phyloP scores from a whole-genome alignment of 805 yeast genomes.

The Yamadazyma akitaensis region DNA sequence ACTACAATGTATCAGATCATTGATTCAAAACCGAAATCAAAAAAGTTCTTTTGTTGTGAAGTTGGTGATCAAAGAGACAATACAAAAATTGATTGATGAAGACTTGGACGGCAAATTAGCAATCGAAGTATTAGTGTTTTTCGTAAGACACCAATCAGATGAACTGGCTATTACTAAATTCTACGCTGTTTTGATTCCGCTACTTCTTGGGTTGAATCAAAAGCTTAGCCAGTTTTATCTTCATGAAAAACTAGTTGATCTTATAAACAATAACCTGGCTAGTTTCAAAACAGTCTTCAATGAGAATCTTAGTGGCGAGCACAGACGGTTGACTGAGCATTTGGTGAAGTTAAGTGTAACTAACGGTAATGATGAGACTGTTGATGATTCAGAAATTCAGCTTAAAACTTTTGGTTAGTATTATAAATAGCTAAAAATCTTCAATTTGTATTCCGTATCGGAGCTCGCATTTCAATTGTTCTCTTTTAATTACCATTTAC shows the following conservation, averaged over 20 bases:
- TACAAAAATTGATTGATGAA: slow-evolving; percentile 24
- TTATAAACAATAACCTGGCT: slow-evolving; percentile 43
- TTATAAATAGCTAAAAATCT: neutral
- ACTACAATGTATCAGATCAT: slow-evolving; percentile 57
- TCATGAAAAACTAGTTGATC: slow-evolving; percentile 45
- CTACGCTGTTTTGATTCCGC: slow-evolving; percentile 34
- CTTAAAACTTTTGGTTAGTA: slow-evolving; percentile 26
- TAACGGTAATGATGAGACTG: slow-evolving; percentile 13
- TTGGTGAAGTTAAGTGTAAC: slow-evolving; percentile 32
- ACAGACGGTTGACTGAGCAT: slow-evolving; percentile 40
- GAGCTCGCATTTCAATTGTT: too few species aligned
- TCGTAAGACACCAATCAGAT: slow-evolving; percentile 30
- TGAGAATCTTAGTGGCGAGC: slow-evolving; percentile 33
- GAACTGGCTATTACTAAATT: slow-evolving; percentile 28
- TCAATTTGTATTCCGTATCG: too few species aligned
- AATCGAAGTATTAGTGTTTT: slow-evolving; percentile 50
- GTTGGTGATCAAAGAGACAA: slow-evolving; percentile 44
- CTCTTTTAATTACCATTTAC: neutral
- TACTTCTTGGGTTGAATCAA: slow-evolving; percentile 28
- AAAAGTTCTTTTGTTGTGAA: slow-evolving; percentile 35
- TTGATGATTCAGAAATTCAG: slow-evolving; percentile 14
- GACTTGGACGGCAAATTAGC: slow-evolving; percentile 22
- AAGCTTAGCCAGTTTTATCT: slow-evolving; percentile 29
- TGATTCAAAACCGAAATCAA: slow-evolving; percentile 38
- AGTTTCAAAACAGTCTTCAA: slow-evolving; percentile 49